phyloP scores from a whole-genome alignment of 768 basidiomycete species.

The Goffeauzyma gilvescens region DNA sequence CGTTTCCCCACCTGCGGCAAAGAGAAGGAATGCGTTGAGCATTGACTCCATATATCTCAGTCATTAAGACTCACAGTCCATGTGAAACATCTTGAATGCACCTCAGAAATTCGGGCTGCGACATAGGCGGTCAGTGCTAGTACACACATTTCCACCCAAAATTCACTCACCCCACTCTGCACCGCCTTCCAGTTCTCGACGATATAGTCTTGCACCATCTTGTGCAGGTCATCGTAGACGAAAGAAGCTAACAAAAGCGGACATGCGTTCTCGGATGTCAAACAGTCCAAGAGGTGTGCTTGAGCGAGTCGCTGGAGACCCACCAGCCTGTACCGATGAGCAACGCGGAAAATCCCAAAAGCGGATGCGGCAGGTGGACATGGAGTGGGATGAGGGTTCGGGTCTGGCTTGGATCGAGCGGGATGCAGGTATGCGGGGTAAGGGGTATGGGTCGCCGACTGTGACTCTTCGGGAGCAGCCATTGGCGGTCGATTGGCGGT shows the following conservation, averaged over 20 bases:
- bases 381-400: slow-evolving; percentile 51
- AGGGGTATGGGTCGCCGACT: slow-evolving; percentile 40
- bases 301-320: slow-evolving; percentile 47
- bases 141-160: neutral
- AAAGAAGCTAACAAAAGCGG: slow-evolving; percentile 38
- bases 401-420: slow-evolving; percentile 37
- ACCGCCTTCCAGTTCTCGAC: slow-evolving; percentile 61
- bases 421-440: slow-evolving; percentile 34
- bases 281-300: slow-evolving; percentile 52
- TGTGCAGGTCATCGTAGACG: slow-evolving; percentile 9
- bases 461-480: too few relatives aligned
- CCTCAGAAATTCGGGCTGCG: slow-evolving; percentile 15
- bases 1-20: slow-evolving; percentile 12
- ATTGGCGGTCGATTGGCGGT: neutral
- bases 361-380: slow-evolving; percentile 50
- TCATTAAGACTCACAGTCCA: slow-evolving; percentile 11
- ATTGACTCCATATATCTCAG: neutral
- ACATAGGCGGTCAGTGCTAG: neutral
- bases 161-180: slow-evolving; percentile 4
- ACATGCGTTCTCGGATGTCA: slow-evolving; percentile 50
- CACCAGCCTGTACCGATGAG: slow-evolving; percentile 55
- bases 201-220: slow-evolving; percentile 43
- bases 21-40: neutral
- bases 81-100: slow-evolving; percentile 22
- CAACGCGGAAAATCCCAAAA: slow-evolving; percentile 54